Base-by-base conservation (phyloP, 163 green algal genomes). In the Scenedesmus sp. region DNA sequence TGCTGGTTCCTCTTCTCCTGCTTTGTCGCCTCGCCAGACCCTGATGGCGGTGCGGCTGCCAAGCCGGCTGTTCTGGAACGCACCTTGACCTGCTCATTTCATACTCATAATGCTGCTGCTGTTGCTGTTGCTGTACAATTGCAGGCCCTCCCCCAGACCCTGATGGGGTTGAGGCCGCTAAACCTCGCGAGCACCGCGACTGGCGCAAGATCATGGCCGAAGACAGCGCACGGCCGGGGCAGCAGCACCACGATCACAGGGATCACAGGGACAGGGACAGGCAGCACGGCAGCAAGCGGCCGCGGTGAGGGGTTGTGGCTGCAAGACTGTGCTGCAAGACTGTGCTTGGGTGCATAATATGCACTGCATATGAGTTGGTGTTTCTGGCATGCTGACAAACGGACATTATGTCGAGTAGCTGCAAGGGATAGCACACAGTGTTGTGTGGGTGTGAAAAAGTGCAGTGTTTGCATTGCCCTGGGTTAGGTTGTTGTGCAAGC, bases 131-230 rank as follows among this genome's bases (percentile, higher is more conserved):
- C 52, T 3, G 2, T 34, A 66, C 12, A 54, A 62, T 81, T 52
- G 12, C 94, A 97, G 97, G 96, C 0, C 97, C 97, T 1, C 95
- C 97, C 0, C 97, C 97, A 1, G 94, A 97, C 60, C 96, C 96
- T 0, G 93, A 95, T 15, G 94, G 82, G 3, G 85, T 99, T 9
- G 97, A 99, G 87, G 97, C 97, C 2, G 94, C 94, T 84, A 99
- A 99, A 92, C 97, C 97, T 0, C 87, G 92, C 0, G 96, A 98
- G 90, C 94, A 94, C 84, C 93, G 97, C 20, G 97, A 99, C 92
- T 95, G 97, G 86, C 97, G 97, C 88, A 92, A 94, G 34, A 96
- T 98, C 57, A 96, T 97, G 26, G 97, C 97, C 91, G 92, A 96
- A 57, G 96, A 86, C 59, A 85, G 86, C 16, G 20, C 66, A 1